Percentiles rank a stretch among this genome's conserved stretches.
phyloP scores from a whole-genome alignment of 2,329 filamentous ascomycete genomes.

The Ophiostoma tasmaniense region DNA sequence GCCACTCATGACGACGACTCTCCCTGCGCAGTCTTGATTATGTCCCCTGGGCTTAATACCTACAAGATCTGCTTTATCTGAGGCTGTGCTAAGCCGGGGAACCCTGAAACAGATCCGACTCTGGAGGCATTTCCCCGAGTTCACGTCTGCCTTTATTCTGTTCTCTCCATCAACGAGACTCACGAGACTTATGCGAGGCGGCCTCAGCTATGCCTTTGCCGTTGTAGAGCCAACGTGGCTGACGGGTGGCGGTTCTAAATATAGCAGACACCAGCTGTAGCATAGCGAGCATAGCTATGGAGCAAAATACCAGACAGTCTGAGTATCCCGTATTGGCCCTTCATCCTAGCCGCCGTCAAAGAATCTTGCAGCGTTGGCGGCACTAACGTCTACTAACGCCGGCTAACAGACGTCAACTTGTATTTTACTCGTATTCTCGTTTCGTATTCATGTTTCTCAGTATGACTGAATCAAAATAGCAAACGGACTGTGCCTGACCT shows the following conservation, averaged over 20 bases:
- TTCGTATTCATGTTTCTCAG: not conserved
- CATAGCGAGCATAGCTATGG: too few species aligned
- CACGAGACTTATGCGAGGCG: not conserved
- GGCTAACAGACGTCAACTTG: not conserved
- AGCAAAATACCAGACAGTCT: too few species aligned
- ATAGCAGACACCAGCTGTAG: not conserved
- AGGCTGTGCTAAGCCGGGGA: not conserved
- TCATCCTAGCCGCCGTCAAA: not conserved
- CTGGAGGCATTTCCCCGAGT: not conserved
- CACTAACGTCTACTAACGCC: not conserved
- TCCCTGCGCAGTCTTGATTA: too few species aligned
- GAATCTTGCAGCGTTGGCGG: not conserved
- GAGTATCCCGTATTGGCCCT: not conserved
- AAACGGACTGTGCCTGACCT: not conserved
- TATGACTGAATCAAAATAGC: not conserved
- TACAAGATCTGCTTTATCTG: not conserved
- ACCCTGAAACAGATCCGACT: not conserved
- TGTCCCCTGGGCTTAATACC: too few species aligned
- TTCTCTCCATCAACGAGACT: not conserved
- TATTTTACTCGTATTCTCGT: not conserved
- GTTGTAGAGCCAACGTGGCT: not conserved
- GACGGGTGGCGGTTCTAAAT: conserved; percentile 6
- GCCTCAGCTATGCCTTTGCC: not conserved
- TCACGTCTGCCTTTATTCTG: too few species aligned
- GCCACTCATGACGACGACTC: conserved; percentile 3